Evolutionary conservation across 768 basidiomycete species (phyloP).

Genomic region (Mycena pura): DNA sequence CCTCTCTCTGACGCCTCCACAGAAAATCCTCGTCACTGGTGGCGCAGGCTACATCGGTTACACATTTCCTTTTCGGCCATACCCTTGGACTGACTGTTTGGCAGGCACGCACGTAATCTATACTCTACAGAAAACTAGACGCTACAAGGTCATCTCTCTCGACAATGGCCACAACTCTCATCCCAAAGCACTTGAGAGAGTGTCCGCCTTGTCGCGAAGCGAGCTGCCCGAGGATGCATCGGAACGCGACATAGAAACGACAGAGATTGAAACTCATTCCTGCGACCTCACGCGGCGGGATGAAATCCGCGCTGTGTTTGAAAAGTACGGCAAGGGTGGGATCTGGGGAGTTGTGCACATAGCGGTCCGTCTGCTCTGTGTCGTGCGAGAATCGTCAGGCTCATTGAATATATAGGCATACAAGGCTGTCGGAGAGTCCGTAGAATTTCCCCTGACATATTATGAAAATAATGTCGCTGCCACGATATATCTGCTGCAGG

Average conservation of each 20-base stretch:
- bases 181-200: slow-evolving; percentile 73
- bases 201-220: slow-evolving; percentile 79
- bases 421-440: slow-evolving; percentile 98
- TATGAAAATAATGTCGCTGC: slow-evolving; percentile 94
- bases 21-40: slow-evolving; percentile 23
- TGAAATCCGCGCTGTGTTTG: slow-evolving; percentile 80
- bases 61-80: slow-evolving; percentile 21
- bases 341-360: slow-evolving; percentile 98
- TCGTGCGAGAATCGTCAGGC: not conserved
- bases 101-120: slow-evolving; percentile 94
- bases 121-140: slow-evolving; percentile 80
- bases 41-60: slow-evolving; percentile 25
- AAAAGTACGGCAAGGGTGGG: slow-evolving; percentile 84
- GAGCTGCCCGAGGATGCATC: slow-evolving; percentile 73
- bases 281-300: slow-evolving; percentile 80
- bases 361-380: slow-evolving; percentile 63
- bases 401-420: slow-evolving; percentile 68
- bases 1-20: slow-evolving; percentile 3
- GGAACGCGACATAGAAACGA: slow-evolving; percentile 71
- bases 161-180: slow-evolving; percentile 97
- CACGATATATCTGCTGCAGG: slow-evolving; percentile 83
- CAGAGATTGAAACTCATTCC: slow-evolving; percentile 69
- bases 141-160: slow-evolving; percentile 91
- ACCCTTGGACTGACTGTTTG: not conserved
- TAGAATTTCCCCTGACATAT: slow-evolving; percentile 90